These are phyloP conservation scores for Scedosporium boydii DNA, from an alignment of 2,329 filamentous ascomycete genomes.

Conservation along the genomic window DNA sequence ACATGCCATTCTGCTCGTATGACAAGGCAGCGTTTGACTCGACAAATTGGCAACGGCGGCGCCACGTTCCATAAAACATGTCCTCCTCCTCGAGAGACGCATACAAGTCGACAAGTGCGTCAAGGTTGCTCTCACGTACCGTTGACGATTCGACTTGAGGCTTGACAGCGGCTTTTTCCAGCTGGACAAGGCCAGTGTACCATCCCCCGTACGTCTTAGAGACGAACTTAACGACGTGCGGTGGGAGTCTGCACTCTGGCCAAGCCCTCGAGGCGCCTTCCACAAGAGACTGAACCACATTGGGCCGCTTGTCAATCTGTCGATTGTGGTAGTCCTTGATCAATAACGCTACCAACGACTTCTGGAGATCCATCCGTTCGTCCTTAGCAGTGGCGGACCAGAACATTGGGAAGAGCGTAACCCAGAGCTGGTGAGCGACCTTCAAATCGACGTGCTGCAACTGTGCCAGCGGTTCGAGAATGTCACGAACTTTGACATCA, in stretches of 20 bases:
- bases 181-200: slow-evolving; percentile 87
- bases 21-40: slow-evolving; percentile 96
- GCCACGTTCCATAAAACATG: slow-evolving; percentile 95
- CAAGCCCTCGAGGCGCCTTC: slow-evolving; percentile 77
- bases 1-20: slow-evolving; percentile 98
- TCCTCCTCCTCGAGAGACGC: slow-evolving; percentile 88
- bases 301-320: slow-evolving; percentile 89
- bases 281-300: slow-evolving; percentile 86
- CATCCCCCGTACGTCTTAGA: slow-evolving; percentile 92
- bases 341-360: slow-evolving; percentile 78
- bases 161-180: slow-evolving; percentile 80
- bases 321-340: slow-evolving; percentile 94
- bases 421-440: slow-evolving; percentile 83
- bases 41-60: slow-evolving; percentile 87
- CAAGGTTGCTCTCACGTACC: slow-evolving; percentile 87
- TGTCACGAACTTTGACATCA: slow-evolving; percentile 77
- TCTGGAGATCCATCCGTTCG: slow-evolving; percentile 81
- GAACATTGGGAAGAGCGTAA: slow-evolving; percentile 80
- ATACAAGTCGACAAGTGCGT: slow-evolving; percentile 92
- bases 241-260: slow-evolving; percentile 85
- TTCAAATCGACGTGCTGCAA: slow-evolving; percentile 81
- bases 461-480: slow-evolving; percentile 83
- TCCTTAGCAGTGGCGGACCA: slow-evolving; percentile 86
- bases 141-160: slow-evolving; percentile 76
- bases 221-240: slow-evolving; percentile 91